Percentiles rank a stretch among this genome's conserved stretches.
These are phyloP conservation scores for Zymoseptoria crescenta DNA, from an alignment of 2,329 filamentous ascomycete genomes.

Conservation along the genomic window DNA sequence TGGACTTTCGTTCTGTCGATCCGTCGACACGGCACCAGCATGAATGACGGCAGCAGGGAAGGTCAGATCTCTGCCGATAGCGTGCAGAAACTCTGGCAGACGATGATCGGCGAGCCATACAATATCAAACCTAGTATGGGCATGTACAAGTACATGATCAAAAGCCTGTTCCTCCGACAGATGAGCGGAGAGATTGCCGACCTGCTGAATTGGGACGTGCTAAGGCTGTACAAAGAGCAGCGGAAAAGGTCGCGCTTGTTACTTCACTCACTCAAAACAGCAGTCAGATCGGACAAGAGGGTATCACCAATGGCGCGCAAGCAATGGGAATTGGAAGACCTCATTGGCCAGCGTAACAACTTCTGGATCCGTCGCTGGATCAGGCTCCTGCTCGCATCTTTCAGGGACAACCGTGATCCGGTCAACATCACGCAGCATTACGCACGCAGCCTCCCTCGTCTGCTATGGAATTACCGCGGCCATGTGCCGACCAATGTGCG, in stretches of 20 bases:
- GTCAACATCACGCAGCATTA: conserved; percentile 1
- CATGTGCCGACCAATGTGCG: conserved; percentile 14
- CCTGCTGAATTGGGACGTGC: conserved; percentile 19
- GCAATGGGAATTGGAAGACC: conserved; percentile 14
- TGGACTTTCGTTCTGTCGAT: conserved; percentile 55
- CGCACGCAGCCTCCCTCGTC: conserved; percentile 15
- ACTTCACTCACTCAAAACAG: not conserved
- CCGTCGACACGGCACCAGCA: conserved; percentile 25
- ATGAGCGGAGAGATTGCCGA: conserved; percentile 12
- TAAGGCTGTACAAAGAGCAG: conserved; percentile 5
- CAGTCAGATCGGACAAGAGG: not conserved
- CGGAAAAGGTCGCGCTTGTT: not conserved
- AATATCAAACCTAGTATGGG: conserved; percentile 49
- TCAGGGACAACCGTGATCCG: not conserved
- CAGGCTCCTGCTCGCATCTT: conserved; percentile 17
- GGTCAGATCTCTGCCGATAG: conserved; percentile 35
- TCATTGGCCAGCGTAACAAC: conserved; percentile 16
- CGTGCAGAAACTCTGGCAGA: conserved; percentile 49
- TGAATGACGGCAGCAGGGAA: conserved; percentile 25
- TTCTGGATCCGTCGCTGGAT: conserved; percentile 24
- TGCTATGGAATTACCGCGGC: conserved; percentile 23
- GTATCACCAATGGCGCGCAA: conserved; percentile 2
- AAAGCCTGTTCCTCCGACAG: conserved; percentile 15
- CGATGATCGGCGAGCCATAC: conserved; percentile 53
- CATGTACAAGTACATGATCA: conserved; percentile 42